A percentile compares a stretch with the other conserved stretches of the same genome.
These are phyloP conservation scores for Sporothrix dimorphospora DNA, from an alignment of 2,329 filamentous ascomycete genomes.

Conservation along the genomic window DNA sequence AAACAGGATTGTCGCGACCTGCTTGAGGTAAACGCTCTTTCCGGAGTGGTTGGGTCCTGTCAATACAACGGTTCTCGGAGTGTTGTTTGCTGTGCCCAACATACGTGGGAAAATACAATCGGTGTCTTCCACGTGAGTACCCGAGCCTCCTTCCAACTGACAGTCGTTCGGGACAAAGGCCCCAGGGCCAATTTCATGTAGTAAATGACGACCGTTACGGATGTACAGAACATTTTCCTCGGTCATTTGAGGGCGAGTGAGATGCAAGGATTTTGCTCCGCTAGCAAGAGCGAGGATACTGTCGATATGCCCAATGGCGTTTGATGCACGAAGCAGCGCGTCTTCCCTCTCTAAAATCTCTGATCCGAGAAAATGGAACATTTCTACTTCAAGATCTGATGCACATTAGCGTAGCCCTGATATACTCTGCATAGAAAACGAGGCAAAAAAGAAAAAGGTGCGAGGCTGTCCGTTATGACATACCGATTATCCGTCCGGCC, in stretches of 20 bases:
- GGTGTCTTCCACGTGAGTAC: conserved; percentile 35
- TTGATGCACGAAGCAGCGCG: conserved; percentile 69
- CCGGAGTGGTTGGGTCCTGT: conserved; percentile 97
- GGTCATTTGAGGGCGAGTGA: conserved; percentile 71
- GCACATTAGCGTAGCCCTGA: neutral
- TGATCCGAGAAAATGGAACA: conserved; percentile 76
- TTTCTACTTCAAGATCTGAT: conserved; percentile 70
- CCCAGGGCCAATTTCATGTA: conserved; percentile 82
- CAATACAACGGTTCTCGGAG: conserved; percentile 73
- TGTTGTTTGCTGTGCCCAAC: conserved; percentile 22
- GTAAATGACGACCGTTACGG: conserved; percentile 76
- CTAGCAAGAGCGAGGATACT: conserved; percentile 78
- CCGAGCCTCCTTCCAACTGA: conserved; percentile 64
- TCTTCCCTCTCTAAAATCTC: conserved; percentile 70
- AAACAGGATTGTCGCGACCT: conserved; percentile 87
- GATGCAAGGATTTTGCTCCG: conserved; percentile 74
- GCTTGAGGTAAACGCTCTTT: conserved; percentile 94
- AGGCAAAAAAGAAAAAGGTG: neutral
- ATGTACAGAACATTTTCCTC: conserved; percentile 72
- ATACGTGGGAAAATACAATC: neutral
- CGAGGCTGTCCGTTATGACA: conserved; percentile 34
- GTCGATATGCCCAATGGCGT: conserved; percentile 84
- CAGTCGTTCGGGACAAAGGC: conserved; percentile 85
- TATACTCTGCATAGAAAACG: neutral
- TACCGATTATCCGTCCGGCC: conserved; percentile 80